phyloP scores from a whole-genome alignment of 257 asterid species.

The Sherardia arvensis region DNA sequence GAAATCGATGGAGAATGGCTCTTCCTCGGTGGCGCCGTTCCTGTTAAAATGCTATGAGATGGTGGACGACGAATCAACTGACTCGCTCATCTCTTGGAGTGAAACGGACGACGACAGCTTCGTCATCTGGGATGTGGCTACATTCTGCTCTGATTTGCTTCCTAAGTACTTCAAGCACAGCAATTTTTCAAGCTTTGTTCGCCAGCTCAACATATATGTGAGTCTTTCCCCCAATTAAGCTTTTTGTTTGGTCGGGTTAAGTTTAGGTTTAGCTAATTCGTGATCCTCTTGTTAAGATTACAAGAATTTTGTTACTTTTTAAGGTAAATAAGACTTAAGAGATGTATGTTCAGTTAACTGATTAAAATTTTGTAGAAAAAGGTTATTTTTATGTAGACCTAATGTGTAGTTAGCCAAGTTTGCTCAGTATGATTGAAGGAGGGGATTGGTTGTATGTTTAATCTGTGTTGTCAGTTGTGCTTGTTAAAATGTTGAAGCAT shows the following conservation, averaged over 20 bases:
- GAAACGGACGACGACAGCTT: conserved; percentile 48
- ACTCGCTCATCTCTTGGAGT: conserved; percentile 76
- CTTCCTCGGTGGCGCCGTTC: conserved; percentile 62
- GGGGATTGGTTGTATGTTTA: too few relatives aligned
- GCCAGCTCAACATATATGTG: conserved; percentile 91
- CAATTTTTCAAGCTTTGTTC: conserved; percentile 84
- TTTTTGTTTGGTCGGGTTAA: not conserved
- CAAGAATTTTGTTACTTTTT: not conserved
- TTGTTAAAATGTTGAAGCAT: not conserved
- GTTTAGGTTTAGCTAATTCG: not conserved
- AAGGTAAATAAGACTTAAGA: too few relatives aligned
- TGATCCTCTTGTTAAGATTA: not conserved
- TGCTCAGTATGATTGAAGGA: not conserved
- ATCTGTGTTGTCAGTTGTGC: not conserved
- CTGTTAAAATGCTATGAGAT: conserved; percentile 78
- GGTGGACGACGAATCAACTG: conserved; percentile 75
- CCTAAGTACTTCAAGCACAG: conserved; percentile 90
- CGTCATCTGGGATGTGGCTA: conserved; percentile 62
- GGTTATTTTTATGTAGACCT: not conserved
- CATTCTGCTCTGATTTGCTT: conserved; percentile 54
- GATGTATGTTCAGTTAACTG: not conserved
- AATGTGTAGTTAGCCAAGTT: not conserved
- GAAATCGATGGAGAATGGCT: conserved; percentile 67
- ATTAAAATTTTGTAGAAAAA: not conserved
- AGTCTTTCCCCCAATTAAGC: conserved; percentile 15